Conservation (phyloP, 2,329 filamentous ascomycete genomes). For the Cercospora brassicicola region DNA sequence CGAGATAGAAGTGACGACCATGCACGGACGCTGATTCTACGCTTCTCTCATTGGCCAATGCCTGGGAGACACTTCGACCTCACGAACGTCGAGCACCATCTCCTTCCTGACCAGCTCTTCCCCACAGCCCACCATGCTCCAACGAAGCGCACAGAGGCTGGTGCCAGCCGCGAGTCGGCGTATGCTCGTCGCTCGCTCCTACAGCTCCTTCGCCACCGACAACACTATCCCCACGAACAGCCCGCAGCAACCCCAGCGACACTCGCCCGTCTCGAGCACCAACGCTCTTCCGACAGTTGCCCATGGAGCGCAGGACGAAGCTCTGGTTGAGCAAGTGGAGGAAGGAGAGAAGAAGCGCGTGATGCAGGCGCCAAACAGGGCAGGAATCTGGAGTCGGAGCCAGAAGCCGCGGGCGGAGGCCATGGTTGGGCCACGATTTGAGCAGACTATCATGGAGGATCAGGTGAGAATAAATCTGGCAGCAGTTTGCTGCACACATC, state of each 20-base stretch:
- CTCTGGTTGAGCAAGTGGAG: slow-evolving; percentile 57
- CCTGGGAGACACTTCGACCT: background rate
- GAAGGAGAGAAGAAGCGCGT: slow-evolving; percentile 58
- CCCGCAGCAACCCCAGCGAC: slow-evolving; percentile 53
- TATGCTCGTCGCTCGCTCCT: slow-evolving; percentile 13
- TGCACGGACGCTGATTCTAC: background rate
- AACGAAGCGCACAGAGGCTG: slow-evolving; percentile 31
- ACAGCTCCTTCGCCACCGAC: slow-evolving; percentile 36
- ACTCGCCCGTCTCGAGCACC: slow-evolving; percentile 56
- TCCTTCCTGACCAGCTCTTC: background rate
- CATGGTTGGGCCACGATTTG: slow-evolving; percentile 92
- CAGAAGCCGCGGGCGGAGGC: slow-evolving; percentile 78
- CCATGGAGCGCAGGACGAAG: slow-evolving; percentile 52
- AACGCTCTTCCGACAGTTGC: slow-evolving; percentile 59
- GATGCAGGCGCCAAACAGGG: slow-evolving; percentile 83
- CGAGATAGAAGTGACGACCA: background rate
- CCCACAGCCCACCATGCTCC: slow-evolving; percentile 27
- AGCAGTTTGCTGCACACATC: background rate
- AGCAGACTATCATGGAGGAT: slow-evolving; percentile 89
- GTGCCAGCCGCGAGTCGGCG: slow-evolving; percentile 28
- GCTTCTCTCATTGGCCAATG: slow-evolving; percentile 1
- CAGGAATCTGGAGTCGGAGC: slow-evolving; percentile 77
- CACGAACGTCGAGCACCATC: background rate
- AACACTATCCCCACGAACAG: slow-evolving; percentile 64
- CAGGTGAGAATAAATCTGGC: slow-evolving; percentile 61